A percentile compares a stretch with the other conserved stretches of the same genome.
Evolutionary conservation across 2,329 filamentous ascomycete species (phyloP).

Genomic region (Neocatenulostroma microsporum): DNA sequence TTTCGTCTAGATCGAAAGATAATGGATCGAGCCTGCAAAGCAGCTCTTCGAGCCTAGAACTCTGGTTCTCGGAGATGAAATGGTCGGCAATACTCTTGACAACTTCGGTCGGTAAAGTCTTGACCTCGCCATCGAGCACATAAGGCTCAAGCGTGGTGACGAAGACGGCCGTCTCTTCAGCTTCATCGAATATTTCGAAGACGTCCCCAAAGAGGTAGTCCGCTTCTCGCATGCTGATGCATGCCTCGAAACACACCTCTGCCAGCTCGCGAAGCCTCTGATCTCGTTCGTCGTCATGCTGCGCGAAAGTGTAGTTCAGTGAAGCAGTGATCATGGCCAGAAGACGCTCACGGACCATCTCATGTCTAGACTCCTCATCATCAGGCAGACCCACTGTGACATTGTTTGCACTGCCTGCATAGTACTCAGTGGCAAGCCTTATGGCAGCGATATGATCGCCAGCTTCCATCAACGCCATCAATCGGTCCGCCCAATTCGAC

Average conservation of each 20-base stretch:
- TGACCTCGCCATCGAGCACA: slow-evolving; percentile 70
- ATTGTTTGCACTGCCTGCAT: slow-evolving; percentile 83
- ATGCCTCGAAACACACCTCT: slow-evolving; percentile 75
- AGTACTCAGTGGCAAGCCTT: slow-evolving; percentile 82
- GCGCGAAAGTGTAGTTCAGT: slow-evolving; percentile 74
- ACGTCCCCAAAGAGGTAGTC: slow-evolving; percentile 88
- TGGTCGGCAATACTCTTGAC: slow-evolving; percentile 80
- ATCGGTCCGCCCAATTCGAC: slow-evolving; percentile 93
- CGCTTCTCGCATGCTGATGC: slow-evolving; percentile 64
- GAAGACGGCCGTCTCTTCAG: slow-evolving; percentile 64
- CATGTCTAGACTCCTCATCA: slow-evolving; percentile 65
- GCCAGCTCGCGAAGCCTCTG: slow-evolving; percentile 69
- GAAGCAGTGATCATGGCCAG: slow-evolving; percentile 92
- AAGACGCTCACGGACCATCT: slow-evolving; percentile 78
- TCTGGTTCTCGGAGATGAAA: slow-evolving; percentile 67
- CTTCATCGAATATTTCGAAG: slow-evolving; percentile 83
- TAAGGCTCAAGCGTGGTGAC: slow-evolving; percentile 83
- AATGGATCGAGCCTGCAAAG: slow-evolving; percentile 86
- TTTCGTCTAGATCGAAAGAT: slow-evolving; percentile 89
- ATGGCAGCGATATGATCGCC: slow-evolving; percentile 95
- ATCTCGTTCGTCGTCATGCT: slow-evolving; percentile 44
- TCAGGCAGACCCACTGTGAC: slow-evolving; percentile 89
- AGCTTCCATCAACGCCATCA: slow-evolving; percentile 89
- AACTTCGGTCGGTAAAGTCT: slow-evolving; percentile 67
- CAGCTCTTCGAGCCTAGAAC: slow-evolving; percentile 79